Conservation (phyloP, 257 asterid species). For the Solanum paucissectum region DNA sequence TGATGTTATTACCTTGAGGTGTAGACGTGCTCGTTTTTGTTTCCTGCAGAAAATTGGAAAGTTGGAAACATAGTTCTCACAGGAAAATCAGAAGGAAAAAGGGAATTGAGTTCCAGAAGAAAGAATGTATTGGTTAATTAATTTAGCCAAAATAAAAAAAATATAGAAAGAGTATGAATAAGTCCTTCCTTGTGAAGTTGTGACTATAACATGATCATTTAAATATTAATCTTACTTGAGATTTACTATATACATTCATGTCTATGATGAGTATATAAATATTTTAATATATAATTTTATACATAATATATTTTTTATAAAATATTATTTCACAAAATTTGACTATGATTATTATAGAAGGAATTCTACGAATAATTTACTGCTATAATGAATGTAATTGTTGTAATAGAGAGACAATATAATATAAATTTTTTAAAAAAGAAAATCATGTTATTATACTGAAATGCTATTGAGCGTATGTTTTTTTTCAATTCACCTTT, state of each 20-base stretch:
- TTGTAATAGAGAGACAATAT: not conserved
- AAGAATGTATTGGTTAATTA: no score
- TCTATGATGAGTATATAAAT: not conserved
- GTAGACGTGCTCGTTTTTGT: no score
- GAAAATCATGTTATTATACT: no score
- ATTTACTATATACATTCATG: not conserved
- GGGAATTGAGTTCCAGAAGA: no score
- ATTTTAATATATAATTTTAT: no score
- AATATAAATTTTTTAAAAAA: no score
- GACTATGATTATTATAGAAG: not conserved
- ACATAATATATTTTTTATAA: no score
- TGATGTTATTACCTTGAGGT: no score
- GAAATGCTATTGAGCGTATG: not conserved
- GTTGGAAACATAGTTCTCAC: no score
- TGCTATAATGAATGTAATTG: not conserved
- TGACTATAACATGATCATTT: not conserved
- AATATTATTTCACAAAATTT: not conserved
- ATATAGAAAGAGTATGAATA: no score
- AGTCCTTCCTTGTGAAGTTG: not conserved
- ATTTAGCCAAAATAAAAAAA: no score
- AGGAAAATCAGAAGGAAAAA: not conserved
- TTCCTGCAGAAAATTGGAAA: no score
- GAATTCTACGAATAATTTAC: not conserved
- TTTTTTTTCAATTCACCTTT: not conserved
- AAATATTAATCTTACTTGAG: not conserved